Evolutionary conservation across 116 monocot species (phyloP).

Genomic region (Zostera marina): DNA sequence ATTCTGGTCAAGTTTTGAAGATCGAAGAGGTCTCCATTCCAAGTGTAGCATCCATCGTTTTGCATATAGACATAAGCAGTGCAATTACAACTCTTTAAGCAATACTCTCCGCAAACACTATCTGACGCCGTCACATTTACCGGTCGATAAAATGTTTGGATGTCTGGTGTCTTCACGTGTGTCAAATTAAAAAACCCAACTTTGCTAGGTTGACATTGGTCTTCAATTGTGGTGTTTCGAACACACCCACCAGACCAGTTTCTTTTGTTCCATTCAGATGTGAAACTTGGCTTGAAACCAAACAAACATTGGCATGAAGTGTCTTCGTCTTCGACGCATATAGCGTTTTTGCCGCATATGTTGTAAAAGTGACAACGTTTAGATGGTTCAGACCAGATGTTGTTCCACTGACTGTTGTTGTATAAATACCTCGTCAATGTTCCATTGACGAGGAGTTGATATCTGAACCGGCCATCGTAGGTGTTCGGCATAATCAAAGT

Average conservation of each 20-base stretch:
- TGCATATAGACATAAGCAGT: not conserved
- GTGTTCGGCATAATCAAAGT: not conserved
- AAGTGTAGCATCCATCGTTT: conserved; percentile 6
- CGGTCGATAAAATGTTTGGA: not conserved
- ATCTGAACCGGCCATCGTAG: conserved; percentile 5
- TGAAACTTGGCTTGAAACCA: conserved; percentile 15
- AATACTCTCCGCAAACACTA: not conserved
- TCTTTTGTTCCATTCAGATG: not conserved
- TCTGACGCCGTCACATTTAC: not conserved
- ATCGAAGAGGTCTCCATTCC: conserved; percentile 9
- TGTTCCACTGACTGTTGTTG: not conserved
- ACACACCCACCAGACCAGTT: conserved; percentile 21
- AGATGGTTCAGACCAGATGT: conserved; percentile 19
- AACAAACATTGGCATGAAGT: conserved; percentile 28
- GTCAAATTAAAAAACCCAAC: not conserved
- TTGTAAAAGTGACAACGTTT: conserved; percentile 13
- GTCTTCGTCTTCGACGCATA: conserved; percentile 1
- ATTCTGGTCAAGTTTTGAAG: not conserved
- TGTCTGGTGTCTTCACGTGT: conserved; percentile 1
- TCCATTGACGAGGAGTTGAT: conserved; percentile 18
- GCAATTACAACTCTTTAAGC: not conserved
- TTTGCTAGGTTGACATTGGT: not conserved
- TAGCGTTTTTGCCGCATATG: conserved; percentile 14
- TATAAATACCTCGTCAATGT: conserved; percentile 11
- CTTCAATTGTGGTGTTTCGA: conserved; percentile 9